Base-by-base conservation (phyloP, 495 filamentous ascomycete species). In the Penicillium riverlandense region DNA sequence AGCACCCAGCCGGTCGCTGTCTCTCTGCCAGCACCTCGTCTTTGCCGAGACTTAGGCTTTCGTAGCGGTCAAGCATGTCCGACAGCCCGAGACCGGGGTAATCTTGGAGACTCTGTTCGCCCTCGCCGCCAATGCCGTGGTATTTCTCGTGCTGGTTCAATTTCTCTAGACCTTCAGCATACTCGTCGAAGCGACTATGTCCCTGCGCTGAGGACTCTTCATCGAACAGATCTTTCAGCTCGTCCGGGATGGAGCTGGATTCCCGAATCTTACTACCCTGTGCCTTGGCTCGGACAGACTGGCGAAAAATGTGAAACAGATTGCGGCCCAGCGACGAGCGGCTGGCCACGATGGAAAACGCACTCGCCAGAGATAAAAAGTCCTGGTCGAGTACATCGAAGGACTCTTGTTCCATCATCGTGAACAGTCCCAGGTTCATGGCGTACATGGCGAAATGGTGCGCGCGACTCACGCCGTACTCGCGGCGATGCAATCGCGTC, bases 371-470 rank as follows among this genome's bases (percentile, higher is more conserved):
- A 0, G 57, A 53, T 0, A 71, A 49, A 38, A 71, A 73, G 31
- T 70, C 65, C 16, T 40, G 36, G 36, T 71, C 67, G 0, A 67
- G 47, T 0, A 71, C 60, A 37, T 73, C 61, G 34, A 70, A 71
- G 0, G 44, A 16, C 5, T 52, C 47, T 9, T 51, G 46, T n/a
- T 68, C 62, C 2, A 69, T 45, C 50, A 73, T 43, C 0, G 60
- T 56, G 45, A 71, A 73, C 3, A 73, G 47, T 8, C 67, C 70
- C 10, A 73, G 55, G 30, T 67, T 73, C 41, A 73, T 66, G 2
- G 67, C 66, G 37, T 69, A 73, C 47, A 73, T 52, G 10, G 67
- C 61, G 36, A 69, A 73, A 14, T 65, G 58, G 45, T 73, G 70
- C 6, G 65, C 64, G 22, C 66, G 63, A 22, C 48, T 65, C 37